A percentile compares a stretch with the other conserved stretches of the same genome.
These are phyloP conservation scores for Thalassiosira gravida DNA, from an alignment of 352 stramenopile species.

Conservation along the genomic window DNA sequence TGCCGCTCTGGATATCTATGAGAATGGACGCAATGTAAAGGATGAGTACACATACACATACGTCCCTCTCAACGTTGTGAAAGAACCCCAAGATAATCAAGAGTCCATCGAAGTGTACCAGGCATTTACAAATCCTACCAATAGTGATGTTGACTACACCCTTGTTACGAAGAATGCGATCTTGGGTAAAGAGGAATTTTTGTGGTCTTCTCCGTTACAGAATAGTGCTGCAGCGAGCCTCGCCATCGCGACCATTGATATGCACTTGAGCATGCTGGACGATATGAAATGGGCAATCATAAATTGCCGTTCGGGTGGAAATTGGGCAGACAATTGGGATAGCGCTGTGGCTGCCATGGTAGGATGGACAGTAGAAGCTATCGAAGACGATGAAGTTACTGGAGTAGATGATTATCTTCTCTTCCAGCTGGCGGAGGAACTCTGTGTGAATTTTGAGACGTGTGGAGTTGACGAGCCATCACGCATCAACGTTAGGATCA, in stretches of 20 bases:
- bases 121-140: conserved; percentile 19
- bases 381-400: conserved; percentile 18
- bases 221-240: conserved; percentile 56
- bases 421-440: conserved; percentile 68
- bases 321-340: conserved; percentile 38
- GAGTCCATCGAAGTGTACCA: conserved; percentile 25
- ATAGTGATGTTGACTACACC: conserved; percentile 28
- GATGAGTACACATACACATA: conserved; percentile 12
- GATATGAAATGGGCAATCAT: conserved; percentile 64
- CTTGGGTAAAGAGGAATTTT: conserved; percentile 39
- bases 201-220: conserved; percentile 29
- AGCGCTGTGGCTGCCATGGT: conserved; percentile 42
- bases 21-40: conserved; percentile 75
- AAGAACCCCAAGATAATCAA: conserved; percentile 7
- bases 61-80: conserved; percentile 53
- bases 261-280: conserved; percentile 67
- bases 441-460: conserved; percentile 72
- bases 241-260: conserved; percentile 66
- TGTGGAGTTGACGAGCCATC: conserved; percentile 58
- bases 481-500: conserved; percentile 43
- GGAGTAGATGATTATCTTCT: conserved; percentile 62
- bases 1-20: conserved; percentile 74
- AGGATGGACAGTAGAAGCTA: conserved; percentile 40
- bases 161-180: conserved; percentile 39
- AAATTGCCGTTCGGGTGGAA: conserved; percentile 24